These are phyloP conservation scores for Metschnikowia orientalis DNA, from an alignment of 805 yeast species.

Conservation along the genomic window DNA sequence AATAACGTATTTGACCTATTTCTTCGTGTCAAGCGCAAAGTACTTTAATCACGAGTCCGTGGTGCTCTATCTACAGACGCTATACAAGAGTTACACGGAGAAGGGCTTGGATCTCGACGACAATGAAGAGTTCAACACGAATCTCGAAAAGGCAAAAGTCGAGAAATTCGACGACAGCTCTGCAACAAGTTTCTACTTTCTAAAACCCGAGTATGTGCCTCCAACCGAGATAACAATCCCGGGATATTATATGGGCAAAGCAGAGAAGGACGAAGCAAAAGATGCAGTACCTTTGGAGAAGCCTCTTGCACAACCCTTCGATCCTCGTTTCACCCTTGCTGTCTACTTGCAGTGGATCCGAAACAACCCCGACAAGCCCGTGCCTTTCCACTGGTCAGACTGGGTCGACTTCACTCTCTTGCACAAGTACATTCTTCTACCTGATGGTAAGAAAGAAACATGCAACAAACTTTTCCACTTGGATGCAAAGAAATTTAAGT, in stretches of 20 bases:
- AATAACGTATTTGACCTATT: not conserved
- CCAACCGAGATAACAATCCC: constrained; percentile 8
- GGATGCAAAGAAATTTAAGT: constrained; percentile 8
- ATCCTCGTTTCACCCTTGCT: constrained; percentile 21
- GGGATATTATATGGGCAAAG: constrained; percentile 1
- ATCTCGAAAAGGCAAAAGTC: not conserved
- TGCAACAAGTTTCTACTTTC: constrained; percentile 4
- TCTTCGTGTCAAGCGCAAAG: not conserved
- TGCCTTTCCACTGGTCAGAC: constrained; percentile 21
- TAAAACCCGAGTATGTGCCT: constrained; percentile 8
- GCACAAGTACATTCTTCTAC: constrained; percentile 12
- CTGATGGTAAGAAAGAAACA: constrained; percentile 11
- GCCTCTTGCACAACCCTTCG: constrained; percentile 16
- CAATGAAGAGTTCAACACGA: constrained; percentile 1
- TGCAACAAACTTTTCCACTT: constrained; percentile 22
- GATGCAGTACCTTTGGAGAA: no score
- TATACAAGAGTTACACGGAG: constrained; percentile 2
- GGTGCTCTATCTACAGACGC: constrained; percentile 1
- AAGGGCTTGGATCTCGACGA: constrained; percentile 4
- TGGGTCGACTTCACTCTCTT: constrained; percentile 15
- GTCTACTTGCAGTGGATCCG: constrained; percentile 16
- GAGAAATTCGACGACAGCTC: constrained; percentile 7
- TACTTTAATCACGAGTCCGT: not conserved
- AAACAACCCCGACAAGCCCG: constrained; percentile 7
- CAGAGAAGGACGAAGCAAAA: not conserved